phyloP scores from a whole-genome alignment of 768 basidiomycete species.

The Lactarius hatsudake region DNA sequence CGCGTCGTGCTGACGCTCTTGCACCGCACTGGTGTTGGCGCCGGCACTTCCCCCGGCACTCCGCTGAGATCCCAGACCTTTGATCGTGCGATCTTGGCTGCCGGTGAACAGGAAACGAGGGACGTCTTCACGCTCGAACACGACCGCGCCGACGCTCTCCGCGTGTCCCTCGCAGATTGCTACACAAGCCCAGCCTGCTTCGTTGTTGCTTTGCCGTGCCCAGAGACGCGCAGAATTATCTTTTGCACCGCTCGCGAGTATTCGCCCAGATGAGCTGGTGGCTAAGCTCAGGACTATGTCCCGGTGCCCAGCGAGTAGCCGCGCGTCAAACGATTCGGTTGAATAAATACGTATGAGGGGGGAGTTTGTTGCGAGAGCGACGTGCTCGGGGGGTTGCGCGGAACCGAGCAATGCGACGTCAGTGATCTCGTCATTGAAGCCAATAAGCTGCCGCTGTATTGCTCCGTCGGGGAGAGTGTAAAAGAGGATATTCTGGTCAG shows the following conservation, averaged over 20 bases:
- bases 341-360: conserved; percentile 91
- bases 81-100: conserved; percentile 95
- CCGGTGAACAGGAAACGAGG: conserved; percentile 84
- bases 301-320: conserved; percentile 82
- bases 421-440: conserved; percentile 98
- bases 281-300: conserved; percentile 91
- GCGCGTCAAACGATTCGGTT: conserved; percentile 70
- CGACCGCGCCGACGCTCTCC: conserved; percentile 88
- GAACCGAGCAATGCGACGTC: conserved; percentile 77
- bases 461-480: conserved; percentile 69
- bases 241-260: conserved; percentile 91
- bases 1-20: conserved; percentile 81
- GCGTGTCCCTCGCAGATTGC: conserved; percentile 92
- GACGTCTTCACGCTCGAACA: conserved; percentile 60
- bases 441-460: conserved; percentile 79
- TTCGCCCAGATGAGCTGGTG: conserved; percentile 55
- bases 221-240: conserved; percentile 87
- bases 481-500: conserved; percentile 96
- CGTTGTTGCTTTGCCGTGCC: conserved; percentile 40
- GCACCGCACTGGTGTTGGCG: conserved; percentile 46
- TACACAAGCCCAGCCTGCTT: conserved; percentile 69
- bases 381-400: conserved; percentile 47
- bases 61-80: conserved; percentile 94
- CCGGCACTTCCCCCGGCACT: conserved; percentile 39
- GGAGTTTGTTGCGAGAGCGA: conserved; percentile 97